Conservation (phyloP, 2,329 filamentous ascomycete species). For the Sporothrix pallida region DNA sequence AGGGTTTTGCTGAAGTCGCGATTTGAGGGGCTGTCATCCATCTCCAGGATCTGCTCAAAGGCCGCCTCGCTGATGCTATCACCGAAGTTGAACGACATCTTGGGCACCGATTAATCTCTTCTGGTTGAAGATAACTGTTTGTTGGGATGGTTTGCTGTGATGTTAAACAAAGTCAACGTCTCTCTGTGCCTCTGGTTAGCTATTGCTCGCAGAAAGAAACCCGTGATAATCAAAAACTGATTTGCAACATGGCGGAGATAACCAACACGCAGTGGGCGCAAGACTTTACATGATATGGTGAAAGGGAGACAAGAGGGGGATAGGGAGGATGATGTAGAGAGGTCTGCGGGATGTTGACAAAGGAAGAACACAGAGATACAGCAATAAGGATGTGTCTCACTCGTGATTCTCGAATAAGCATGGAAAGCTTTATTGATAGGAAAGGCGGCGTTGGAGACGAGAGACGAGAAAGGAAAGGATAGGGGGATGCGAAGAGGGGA, state of each 20-base stretch:
- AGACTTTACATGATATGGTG: background rate
- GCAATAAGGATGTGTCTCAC: background rate
- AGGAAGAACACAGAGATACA: background rate
- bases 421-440: background rate
- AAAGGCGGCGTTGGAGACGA: background rate
- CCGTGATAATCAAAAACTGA: background rate
- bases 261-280: background rate
- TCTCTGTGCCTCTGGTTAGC: slow-evolving; percentile 2
- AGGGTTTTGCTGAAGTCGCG: slow-evolving; percentile 88
- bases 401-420: background rate
- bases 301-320: background rate
- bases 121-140: background rate
- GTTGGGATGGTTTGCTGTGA: background rate
- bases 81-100: slow-evolving; percentile 66
- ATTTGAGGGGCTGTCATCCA: slow-evolving; percentile 90
- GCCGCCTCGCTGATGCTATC: slow-evolving; percentile 79
- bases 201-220: background rate
- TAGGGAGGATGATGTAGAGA: background rate
- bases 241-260: too few relatives aligned
- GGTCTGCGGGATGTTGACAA: background rate
- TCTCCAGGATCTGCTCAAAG: slow-evolving; percentile 95
- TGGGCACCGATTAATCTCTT: slow-evolving; percentile 36
- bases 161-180: background rate
- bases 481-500: background rate
- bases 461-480: slow-evolving; percentile 1